A percentile compares a stretch with the other conserved stretches of the same genome.
Conservation (phyloP, 108 stramenopile species). For the Fistulifera solaris region DNA sequence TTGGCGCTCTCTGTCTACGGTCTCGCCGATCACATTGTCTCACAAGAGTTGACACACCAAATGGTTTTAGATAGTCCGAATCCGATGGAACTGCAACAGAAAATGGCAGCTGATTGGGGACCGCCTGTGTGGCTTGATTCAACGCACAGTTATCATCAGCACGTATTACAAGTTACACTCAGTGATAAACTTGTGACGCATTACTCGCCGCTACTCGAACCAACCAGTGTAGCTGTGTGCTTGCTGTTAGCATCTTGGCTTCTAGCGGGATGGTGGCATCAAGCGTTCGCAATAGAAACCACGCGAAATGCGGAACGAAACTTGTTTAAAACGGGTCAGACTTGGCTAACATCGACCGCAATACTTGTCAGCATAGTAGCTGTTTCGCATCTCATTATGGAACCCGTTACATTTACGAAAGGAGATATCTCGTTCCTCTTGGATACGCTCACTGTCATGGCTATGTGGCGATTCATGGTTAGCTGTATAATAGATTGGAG, state of each 20-base stretch:
- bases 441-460: conserved; percentile 53
- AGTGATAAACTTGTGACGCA: conserved; percentile 17
- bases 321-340: conserved; percentile 45
- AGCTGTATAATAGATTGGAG: conserved; percentile 22
- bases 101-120: conserved; percentile 4
- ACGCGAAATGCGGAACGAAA: conserved; percentile 37
- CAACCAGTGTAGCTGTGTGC: conserved; percentile 48
- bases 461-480: conserved; percentile 65
- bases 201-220: conserved; percentile 50
- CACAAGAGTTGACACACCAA: conserved; percentile 23
- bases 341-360: conserved; percentile 43
- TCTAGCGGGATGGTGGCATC: conserved; percentile 40
- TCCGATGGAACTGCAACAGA: conserved; percentile 9
- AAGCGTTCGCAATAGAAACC: conserved; percentile 59
- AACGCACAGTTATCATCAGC: conserved; percentile 9
- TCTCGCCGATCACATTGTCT: conserved; percentile 58
- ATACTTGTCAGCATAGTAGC: conserved; percentile 31
- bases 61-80: conserved; percentile 6
- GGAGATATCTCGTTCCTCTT: conserved; percentile 67
- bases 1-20: conserved; percentile 62
- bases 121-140: conserved; percentile 59
- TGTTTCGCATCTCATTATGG: conserved; percentile 5
- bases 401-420: conserved; percentile 34
- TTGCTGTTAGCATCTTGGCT: conserved; percentile 60
- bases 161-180: conserved; percentile 21